Conservation (phyloP, 2,329 filamentous ascomycete genomes). For the Aspergillus tanneri region DNA sequence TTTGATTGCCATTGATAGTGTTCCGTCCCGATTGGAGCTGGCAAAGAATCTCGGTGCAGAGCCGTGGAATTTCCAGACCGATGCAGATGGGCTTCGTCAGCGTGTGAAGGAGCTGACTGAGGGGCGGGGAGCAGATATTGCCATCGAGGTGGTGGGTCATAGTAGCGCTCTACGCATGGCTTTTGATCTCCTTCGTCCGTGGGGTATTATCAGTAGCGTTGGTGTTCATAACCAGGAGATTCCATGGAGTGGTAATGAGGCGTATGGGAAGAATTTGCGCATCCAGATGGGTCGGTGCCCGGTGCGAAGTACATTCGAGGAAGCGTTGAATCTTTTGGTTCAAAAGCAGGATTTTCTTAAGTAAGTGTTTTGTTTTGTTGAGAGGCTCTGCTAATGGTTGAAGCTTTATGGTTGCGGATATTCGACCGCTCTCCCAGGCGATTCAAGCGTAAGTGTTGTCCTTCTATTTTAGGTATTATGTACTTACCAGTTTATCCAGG, state of each 20-base stretch:
- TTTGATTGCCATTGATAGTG: constrained; percentile 74
- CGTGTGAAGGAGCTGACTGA: constrained; percentile 68
- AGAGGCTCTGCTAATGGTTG: constrained; percentile 17
- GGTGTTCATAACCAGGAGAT: constrained; percentile 72
- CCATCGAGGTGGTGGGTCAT: constrained; percentile 73
- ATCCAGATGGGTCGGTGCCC: constrained; percentile 74
- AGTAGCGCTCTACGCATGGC: constrained; percentile 66
- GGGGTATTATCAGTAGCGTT: constrained; percentile 69
- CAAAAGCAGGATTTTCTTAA: constrained; percentile 63
- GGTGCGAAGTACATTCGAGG: constrained; percentile 60
- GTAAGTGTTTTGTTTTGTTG: constrained; percentile 47
- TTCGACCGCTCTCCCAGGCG: constrained; percentile 66
- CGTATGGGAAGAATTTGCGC: constrained; percentile 65
- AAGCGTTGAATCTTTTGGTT: constrained; percentile 62
- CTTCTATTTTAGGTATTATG: no score
- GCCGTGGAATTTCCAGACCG: constrained; percentile 71
- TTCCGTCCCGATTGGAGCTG: constrained; percentile 68
- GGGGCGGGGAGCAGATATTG: constrained; percentile 77
- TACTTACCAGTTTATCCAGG: constrained; percentile 26
- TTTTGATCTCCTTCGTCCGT: constrained; percentile 70
- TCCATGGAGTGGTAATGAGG: constrained; percentile 64
- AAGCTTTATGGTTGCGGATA: constrained; percentile 72
- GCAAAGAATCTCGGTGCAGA: constrained; percentile 74
- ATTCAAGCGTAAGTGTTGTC: constrained; percentile 48
- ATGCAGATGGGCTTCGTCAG: constrained; percentile 57